Evolutionary conservation across 495 filamentous ascomycete species (phyloP), one percentile per base, ranked within the genome.

Genomic region (Talaromyces wortmannii): DNA sequence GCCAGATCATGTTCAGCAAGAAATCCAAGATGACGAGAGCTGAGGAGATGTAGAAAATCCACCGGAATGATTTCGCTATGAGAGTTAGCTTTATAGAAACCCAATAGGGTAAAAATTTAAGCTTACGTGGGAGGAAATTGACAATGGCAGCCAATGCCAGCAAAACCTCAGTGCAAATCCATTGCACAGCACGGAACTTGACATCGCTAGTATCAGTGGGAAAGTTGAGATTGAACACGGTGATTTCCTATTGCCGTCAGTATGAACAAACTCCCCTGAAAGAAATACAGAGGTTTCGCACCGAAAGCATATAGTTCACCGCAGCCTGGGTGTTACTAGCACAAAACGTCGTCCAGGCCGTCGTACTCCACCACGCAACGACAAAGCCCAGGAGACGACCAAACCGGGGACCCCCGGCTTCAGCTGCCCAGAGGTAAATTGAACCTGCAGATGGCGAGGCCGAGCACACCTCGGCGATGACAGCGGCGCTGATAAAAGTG

Each of bases 301-400:
- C 74, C 40, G 78, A 74, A 50, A 82, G 76, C 71, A 82, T 74
- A 47, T 80, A 82, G 59, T 82, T 82, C 5, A 65, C 70, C 1
- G 79, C 74, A 29, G 78, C 66, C 56, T 82, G 79, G 6, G 74
- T 78, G 63, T 79, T 80, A 57, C 75, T 78, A 6, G 75, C 75
- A 59, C 74, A 77, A 56, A 82, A 82, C 5, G 79, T 82, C 23
- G 79, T 82, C 79, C 79, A 82, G 7, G 79, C 79, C 2, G 79
- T 82, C 8, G 78, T 81, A 65, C 77, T 80, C 79, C 79, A 82
- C 79, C 79, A 82, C 4, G 79, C 79, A 32, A 81, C 79, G 36
- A 79, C 66, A 60, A 82, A 81, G 7, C 79, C 79, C 31, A 82
- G 63, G 3, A 82, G 64, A 45, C 79, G 63, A 7, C 79, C 79